Evolutionary conservation across 495 filamentous ascomycete genomes (phyloP).

Genomic region (Viridothelium virens): DNA sequence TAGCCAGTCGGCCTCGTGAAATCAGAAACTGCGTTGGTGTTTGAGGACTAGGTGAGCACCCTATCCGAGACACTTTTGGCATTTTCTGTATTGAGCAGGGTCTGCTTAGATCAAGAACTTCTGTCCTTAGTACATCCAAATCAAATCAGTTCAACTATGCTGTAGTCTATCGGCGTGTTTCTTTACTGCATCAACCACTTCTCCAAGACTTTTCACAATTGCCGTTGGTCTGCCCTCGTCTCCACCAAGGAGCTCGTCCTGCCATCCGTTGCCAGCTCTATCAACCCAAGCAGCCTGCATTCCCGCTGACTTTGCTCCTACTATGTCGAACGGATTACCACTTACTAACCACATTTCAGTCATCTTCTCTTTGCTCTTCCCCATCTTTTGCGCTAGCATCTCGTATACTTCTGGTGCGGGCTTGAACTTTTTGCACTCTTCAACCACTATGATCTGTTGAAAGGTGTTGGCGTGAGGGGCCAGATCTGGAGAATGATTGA

Average conservation of each 20-base stretch:
- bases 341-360: slow-evolving; percentile 63
- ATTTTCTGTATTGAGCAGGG: background rate
- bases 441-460: slow-evolving; percentile 53
- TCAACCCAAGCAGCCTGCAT: slow-evolving; percentile 67
- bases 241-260: slow-evolving; percentile 42
- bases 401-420: slow-evolving; percentile 58
- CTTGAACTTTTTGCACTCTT: slow-evolving; percentile 57
- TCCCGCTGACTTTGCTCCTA: slow-evolving; percentile 46
- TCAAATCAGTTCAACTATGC: background rate
- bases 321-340: slow-evolving; percentile 76
- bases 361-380: slow-evolving; percentile 36
- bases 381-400: slow-evolving; percentile 49
- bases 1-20: background rate
- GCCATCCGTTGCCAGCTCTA: slow-evolving; percentile 46
- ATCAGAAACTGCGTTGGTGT: too few species aligned
- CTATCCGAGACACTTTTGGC: background rate
- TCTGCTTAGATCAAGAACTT: background rate
- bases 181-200: slow-evolving; percentile 31
- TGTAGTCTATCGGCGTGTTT: background rate
- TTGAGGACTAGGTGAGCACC: too few species aligned
- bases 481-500: slow-evolving; percentile 50
- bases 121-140: background rate
- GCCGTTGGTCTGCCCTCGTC: slow-evolving; percentile 39
- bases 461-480: slow-evolving; percentile 46
- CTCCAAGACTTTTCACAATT: slow-evolving; percentile 43